Conservation (phyloP, 345 rosid genomes). For the Citropsis articulata region DNA sequence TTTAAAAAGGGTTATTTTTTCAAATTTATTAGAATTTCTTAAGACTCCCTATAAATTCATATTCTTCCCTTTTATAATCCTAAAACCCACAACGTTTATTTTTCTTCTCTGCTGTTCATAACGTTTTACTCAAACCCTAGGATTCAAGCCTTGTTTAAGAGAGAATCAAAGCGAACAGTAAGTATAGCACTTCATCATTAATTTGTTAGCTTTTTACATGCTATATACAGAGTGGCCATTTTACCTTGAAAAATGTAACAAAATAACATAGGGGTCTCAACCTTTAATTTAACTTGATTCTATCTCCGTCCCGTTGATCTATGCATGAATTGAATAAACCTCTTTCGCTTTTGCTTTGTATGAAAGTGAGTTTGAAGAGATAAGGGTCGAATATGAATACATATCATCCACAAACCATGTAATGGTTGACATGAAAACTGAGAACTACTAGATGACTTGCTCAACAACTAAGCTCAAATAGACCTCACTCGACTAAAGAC, state of each 20-base stretch:
- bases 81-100: too few species aligned
- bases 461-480: constrained; percentile 26
- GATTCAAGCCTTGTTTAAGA: too few species aligned
- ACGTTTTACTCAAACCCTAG: too few species aligned
- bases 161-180: too few species aligned
- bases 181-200: too few species aligned
- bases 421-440: constrained; percentile 19
- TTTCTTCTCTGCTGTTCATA: too few species aligned
- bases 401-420: constrained; percentile 40
- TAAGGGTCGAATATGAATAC: constrained; percentile 33
- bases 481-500: constrained; percentile 7
- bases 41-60: too few species aligned
- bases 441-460: constrained; percentile 16
- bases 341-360: background rate
- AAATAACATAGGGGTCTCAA: background rate
- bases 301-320: background rate
- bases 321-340: background rate
- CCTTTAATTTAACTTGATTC: background rate
- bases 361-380: constrained; percentile 27
- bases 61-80: too few species aligned
- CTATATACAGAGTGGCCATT: background rate
- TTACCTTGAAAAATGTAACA: background rate
- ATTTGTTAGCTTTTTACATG: background rate
- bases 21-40: too few species aligned
- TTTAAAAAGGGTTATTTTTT: too few species aligned